These are phyloP conservation scores for Apostasia shenzhenica DNA, from an alignment of 106 monocot species.

Conservation along the genomic window DNA sequence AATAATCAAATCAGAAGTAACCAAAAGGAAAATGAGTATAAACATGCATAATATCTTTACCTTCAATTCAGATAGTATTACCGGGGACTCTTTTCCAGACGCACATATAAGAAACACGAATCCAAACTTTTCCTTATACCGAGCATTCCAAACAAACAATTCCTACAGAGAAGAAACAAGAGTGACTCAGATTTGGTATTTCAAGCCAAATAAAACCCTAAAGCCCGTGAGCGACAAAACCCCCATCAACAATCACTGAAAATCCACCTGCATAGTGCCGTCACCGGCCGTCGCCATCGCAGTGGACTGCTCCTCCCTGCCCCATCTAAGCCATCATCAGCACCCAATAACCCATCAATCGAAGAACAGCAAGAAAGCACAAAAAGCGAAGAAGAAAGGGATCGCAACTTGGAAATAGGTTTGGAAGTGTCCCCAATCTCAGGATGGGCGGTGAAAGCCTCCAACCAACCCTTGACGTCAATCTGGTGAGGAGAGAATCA, in stretches of 20 bases:
- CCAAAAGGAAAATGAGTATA: neutral
- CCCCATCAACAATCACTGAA: neutral
- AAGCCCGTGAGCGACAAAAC: neutral
- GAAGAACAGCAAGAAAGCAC: neutral
- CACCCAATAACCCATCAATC: neutral
- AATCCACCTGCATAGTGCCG: slow-evolving; percentile 37
- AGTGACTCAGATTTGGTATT: neutral
- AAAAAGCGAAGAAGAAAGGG: neutral
- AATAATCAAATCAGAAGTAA: too few relatives aligned
- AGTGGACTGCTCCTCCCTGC: slow-evolving; percentile 77
- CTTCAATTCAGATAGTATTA: slow-evolving; percentile 79
- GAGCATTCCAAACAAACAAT: slow-evolving; percentile 62
- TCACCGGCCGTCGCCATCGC: slow-evolving; percentile 54
- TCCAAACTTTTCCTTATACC: slow-evolving; percentile 83
- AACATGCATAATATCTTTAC: slow-evolving; percentile 16
- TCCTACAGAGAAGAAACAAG: slow-evolving; percentile 34
- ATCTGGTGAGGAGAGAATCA: slow-evolving; percentile 17
- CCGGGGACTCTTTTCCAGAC: slow-evolving; percentile 62
- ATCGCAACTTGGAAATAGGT: slow-evolving; percentile 34
- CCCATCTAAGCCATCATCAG: slow-evolving; percentile 33
- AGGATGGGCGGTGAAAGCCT: slow-evolving; percentile 53
- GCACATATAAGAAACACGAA: slow-evolving; percentile 89
- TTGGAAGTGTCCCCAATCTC: slow-evolving; percentile 48
- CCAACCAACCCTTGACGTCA: slow-evolving; percentile 59
- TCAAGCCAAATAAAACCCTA: neutral